Evolutionary conservation across 352 stramenopile genomes (phyloP), one percentile per base, ranked within the genome.

Genomic region (Globisporangium cylindrosporum): DNA sequence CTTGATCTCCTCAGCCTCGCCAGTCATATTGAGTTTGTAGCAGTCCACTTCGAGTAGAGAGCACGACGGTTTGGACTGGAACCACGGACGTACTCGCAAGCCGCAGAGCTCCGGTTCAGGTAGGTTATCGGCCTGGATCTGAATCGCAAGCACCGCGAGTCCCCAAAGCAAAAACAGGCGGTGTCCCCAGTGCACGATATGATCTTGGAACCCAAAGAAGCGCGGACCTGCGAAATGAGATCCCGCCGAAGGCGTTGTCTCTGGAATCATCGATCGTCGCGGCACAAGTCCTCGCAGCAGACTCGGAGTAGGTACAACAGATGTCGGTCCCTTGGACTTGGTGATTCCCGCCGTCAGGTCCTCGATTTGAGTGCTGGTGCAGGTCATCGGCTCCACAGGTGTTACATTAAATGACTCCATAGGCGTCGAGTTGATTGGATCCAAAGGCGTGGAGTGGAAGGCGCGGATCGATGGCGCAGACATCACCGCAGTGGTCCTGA

Each of bases 51-150:
- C 51, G 4, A 68, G 62, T 1, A 68, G 48, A 10, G 62, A 68
- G 51, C 62, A 68, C 34, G 62, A 68, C 38, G 51, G 62, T n/a
- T 68, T 68, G 51, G n/a, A 32, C 27, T 68, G 29, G 27, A 68
- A 38, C 62, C 62, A 68, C 20, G 62, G 62, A 15, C 51, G 51
- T 7, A 68, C 62, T 34, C 72, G 48, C 48, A 59, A 7, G 8
- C 53, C 63, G n/a, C 51, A 68, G 34, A 68, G 63, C 24, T 36
- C 4, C 8, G 63, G 36, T 22, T 29, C 36, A 18, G 61, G 61
- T 2, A 66, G 51, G 14, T 68, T 41, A 53, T 68, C 63, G 14
- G 63, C 63, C 14, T 62, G 63, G 25, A 68, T 25, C 22, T 68
- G 63, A 7, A 41, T 56, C 8, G 43, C 9, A 4, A 68, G 34